Conservation (phyloP, 768 basidiomycete genomes). For the Lactarius evosmus region DNA sequence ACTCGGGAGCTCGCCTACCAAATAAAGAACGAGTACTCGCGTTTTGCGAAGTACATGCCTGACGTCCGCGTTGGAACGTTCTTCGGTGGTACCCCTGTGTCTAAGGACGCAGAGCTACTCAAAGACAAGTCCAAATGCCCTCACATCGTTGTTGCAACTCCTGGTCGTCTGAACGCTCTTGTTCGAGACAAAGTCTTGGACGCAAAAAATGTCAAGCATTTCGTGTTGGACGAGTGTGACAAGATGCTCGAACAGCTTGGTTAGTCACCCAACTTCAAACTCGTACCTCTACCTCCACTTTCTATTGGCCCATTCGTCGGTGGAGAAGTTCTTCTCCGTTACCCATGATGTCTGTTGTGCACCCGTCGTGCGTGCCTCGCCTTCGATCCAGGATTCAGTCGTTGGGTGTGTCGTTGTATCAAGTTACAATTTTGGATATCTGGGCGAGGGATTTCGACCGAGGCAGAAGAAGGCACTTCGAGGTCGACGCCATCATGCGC, state of each 20-base stretch:
- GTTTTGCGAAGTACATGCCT: conserved; percentile 99
- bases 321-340: conserved; percentile 45
- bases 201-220: conserved; percentile 96
- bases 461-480: conserved; percentile 23
- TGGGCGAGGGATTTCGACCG: conserved; percentile 16
- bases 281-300: conserved; percentile 40
- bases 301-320: conserved; percentile 30
- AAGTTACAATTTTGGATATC: conserved; percentile 17
- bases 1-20: conserved; percentile 99
- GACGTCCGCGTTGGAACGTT: conserved; percentile 97
- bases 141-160: conserved; percentile 98
- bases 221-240: conserved; percentile 99
- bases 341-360: conserved; percentile 43
- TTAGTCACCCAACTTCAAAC: conserved; percentile 91
- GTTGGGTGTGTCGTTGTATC: conserved; percentile 25
- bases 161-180: conserved; percentile 94
- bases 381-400: conserved; percentile 29
- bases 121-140: conserved; percentile 97
- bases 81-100: conserved; percentile 94
- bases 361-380: conserved; percentile 25
- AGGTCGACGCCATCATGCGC: conserved; percentile 21
- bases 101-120: conserved; percentile 89
- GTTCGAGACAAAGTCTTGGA: conserved; percentile 93
- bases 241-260: conserved; percentile 99
- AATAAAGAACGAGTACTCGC: conserved; percentile 99